Evolutionary conservation across 2,329 filamentous ascomycete genomes (phyloP).

Genomic region (Graphilbum ipis-grandicollis): DNA sequence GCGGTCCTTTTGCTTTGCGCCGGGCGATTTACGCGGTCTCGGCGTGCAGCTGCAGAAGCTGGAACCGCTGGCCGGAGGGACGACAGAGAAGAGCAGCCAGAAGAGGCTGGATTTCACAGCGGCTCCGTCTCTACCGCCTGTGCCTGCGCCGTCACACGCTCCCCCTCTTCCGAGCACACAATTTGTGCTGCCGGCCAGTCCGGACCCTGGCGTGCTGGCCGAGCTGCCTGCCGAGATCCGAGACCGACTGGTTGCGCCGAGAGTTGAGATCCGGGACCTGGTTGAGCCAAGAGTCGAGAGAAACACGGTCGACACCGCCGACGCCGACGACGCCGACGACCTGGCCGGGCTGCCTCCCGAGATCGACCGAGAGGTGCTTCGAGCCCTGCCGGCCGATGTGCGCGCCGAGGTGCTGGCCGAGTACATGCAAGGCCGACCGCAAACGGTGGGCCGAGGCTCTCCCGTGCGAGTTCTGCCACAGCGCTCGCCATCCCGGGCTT

Average conservation of each 20-base stretch:
- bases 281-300: too few species aligned
- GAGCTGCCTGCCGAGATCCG: slow-evolving; percentile 76
- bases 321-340: slow-evolving; percentile 1
- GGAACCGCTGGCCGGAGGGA: slow-evolving; percentile 42
- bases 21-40: slow-evolving; percentile 82
- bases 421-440: slow-evolving; percentile 28
- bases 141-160: slow-evolving; percentile 11
- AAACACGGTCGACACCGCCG: neutral
- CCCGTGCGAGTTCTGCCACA: slow-evolving; percentile 7
- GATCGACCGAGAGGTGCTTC: slow-evolving; percentile 70
- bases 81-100: slow-evolving; percentile 53
- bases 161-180: slow-evolving; percentile 50
- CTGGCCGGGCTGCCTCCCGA: slow-evolving; percentile 42
- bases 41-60: slow-evolving; percentile 90
- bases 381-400: slow-evolving; percentile 70
- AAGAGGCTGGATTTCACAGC: slow-evolving; percentile 34
- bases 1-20: slow-evolving; percentile 64
- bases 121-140: slow-evolving; percentile 18
- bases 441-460: too few species aligned
- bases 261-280: too few species aligned
- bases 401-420: slow-evolving; percentile 66
- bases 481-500: too few species aligned
- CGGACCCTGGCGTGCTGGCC: slow-evolving; percentile 65
- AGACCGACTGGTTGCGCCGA: slow-evolving; percentile 46
- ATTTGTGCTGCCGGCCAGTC: slow-evolving; percentile 73